Base-by-base conservation (phyloP, 1,139 yeast genomes). In the Meyerozyma carpophila region DNA sequence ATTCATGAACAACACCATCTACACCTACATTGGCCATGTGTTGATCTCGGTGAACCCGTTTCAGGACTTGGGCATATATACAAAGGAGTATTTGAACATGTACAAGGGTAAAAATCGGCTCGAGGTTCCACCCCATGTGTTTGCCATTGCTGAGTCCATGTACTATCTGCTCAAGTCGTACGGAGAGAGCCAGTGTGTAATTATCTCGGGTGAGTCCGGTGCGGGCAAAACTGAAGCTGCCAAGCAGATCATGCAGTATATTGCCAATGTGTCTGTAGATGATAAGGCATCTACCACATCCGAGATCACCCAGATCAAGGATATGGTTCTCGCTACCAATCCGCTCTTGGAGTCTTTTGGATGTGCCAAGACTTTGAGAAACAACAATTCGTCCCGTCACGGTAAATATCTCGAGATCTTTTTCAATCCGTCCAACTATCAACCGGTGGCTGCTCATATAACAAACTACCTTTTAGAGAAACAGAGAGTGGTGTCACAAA, bases 201-300 rank as follows among this genome's bases (percentile, higher is more conserved):
- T 94, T 57, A 94, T 94, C 53, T 89, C 97, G 5, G 99, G 99
- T 43, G 99, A 94, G 63, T 89, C 97, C 1, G 99, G 99, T 49
- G 98, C 99, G 2, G 99, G 99, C 42, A 93, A 93, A 63, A 93
- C 98, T 6, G 98, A 93, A 66, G 98, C 98, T 16, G 98, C 98
- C 36, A 93, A 93, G 68, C 84, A 95, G 59, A 93, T 93, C 66
- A 94, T 94, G 98, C 98, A 94, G 64, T 94, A 94, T 62, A 87
- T 94, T 55, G 96, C 98, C 39, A 83, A 93, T 37, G 96, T 90
- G 6, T 68, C 75, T 2, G 74, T 70, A 13, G 73, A 66, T 46
- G 64, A 57, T 40, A 52, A 52, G 16, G 78, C 87, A 3, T 84
- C 82, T 18, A 45, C 52, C 11, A 40, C 48, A 40, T 47, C 46